A percentile compares a stretch with the other conserved stretches of the same genome.
Conservation (phyloP, 2,329 filamentous ascomycete genomes). For the Cladosporium sp. region DNA sequence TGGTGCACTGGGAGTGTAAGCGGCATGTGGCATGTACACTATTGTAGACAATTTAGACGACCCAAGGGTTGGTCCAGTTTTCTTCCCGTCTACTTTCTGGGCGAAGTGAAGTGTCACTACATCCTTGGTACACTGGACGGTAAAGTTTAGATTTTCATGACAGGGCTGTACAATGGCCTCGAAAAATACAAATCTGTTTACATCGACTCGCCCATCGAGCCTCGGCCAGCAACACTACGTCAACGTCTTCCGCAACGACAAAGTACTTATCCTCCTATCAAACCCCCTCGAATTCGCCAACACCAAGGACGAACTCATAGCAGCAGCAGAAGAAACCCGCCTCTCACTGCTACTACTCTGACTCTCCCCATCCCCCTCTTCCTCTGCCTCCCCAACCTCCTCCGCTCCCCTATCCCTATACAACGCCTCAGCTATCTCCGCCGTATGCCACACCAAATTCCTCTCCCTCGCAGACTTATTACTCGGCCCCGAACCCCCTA, state of each 20-base stretch:
- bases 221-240: neutral
- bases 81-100: neutral
- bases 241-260: neutral
- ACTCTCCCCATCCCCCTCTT: neutral
- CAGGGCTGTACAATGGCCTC: neutral
- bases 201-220: neutral
- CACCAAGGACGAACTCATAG: neutral
- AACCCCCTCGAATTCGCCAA: neutral
- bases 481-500: constrained; percentile 7
- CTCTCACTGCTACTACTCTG: neutral
- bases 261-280: neutral
- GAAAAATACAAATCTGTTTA: neutral
- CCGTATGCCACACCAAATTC: constrained; percentile 22
- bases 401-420: constrained; percentile 9
- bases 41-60: constrained; percentile 15
- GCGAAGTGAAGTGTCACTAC: neutral
- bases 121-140: neutral
- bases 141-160: neutral
- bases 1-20: neutral
- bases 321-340: neutral
- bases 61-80: neutral
- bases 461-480: constrained; percentile 19
- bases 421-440: constrained; percentile 22
- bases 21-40: constrained; percentile 9
- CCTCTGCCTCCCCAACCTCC: neutral